phyloP scores from a whole-genome alignment of 176 grass and related monocot genomes.

The Guadua angustifolia region DNA sequence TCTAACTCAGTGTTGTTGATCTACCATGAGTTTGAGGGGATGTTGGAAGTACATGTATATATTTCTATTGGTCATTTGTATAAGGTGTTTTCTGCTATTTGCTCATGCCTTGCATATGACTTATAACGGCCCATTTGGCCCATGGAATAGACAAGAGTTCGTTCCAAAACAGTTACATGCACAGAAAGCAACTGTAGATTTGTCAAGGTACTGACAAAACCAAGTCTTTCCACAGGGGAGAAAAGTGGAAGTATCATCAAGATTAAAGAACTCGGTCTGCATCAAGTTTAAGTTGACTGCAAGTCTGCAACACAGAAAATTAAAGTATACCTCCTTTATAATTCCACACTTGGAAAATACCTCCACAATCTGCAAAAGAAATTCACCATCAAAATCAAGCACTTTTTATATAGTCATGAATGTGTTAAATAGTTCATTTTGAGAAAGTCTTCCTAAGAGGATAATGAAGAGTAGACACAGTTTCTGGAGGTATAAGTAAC shows the following conservation, averaged over 20 bases:
- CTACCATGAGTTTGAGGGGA: too few species aligned
- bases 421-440: constrained; percentile 19
- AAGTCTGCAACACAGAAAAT: constrained; percentile 8
- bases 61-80: too few species aligned
- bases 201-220: constrained; percentile 25
- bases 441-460: constrained; percentile 22
- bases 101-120: too few species aligned
- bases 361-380: constrained; percentile 82
- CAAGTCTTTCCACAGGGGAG: background rate
- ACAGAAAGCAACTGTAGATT: constrained; percentile 7
- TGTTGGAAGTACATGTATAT: too few species aligned
- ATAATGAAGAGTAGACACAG: constrained; percentile 36
- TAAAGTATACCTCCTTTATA: constrained; percentile 83
- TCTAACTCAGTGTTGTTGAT: too few species aligned
- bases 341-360: constrained; percentile 96
- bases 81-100: too few species aligned
- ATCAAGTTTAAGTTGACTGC: constrained; percentile 20
- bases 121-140: too few species aligned
- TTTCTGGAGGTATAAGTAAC: constrained; percentile 37
- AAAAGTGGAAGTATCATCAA: constrained; percentile 19
- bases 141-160: too few species aligned
- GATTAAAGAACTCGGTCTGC: background rate
- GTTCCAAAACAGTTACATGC: background rate
- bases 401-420: constrained; percentile 13
- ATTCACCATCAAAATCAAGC: constrained; percentile 35